Conservation (phyloP, 148 eudicot genomes). For the Rhododendron ferrugineum region DNA sequence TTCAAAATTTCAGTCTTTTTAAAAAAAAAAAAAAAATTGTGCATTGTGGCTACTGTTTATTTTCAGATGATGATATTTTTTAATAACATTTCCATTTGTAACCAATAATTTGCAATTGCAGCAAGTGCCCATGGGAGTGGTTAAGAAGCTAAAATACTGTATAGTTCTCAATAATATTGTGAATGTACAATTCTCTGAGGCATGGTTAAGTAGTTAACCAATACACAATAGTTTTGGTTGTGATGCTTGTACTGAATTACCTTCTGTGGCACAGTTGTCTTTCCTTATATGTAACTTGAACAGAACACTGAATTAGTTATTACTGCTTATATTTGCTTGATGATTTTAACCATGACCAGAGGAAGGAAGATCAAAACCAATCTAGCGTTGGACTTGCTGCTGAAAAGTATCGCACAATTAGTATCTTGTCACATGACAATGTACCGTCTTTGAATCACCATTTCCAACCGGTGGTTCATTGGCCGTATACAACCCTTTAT, state of each 20-base stretch:
- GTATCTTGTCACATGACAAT: background rate
- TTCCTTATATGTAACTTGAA: too few species aligned
- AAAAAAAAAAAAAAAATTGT: background rate
- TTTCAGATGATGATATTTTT: background rate
- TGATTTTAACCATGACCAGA: conserved; percentile 4
- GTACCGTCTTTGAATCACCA: background rate
- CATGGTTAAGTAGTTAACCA: background rate
- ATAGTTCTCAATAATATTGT: background rate
- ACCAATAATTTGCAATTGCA: background rate
- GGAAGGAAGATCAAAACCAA: conserved; percentile 12
- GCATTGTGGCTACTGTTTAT: background rate
- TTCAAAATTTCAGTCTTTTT: background rate
- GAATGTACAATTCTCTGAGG: background rate
- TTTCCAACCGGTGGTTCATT: background rate
- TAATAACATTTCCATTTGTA: background rate
- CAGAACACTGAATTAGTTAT: too few species aligned
- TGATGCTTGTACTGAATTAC: background rate
- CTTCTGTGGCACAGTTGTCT: background rate
- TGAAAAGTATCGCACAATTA: background rate
- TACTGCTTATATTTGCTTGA: background rate
- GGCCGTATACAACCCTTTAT: conserved; percentile 1
- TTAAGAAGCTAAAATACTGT: background rate
- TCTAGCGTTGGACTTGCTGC: background rate
- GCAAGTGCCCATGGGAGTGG: background rate
- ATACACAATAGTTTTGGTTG: background rate